Evolutionary conservation across 106 monocot species (phyloP), one percentile per base, ranked within the genome.

Genomic region (Dioscorea zingiberensis): DNA sequence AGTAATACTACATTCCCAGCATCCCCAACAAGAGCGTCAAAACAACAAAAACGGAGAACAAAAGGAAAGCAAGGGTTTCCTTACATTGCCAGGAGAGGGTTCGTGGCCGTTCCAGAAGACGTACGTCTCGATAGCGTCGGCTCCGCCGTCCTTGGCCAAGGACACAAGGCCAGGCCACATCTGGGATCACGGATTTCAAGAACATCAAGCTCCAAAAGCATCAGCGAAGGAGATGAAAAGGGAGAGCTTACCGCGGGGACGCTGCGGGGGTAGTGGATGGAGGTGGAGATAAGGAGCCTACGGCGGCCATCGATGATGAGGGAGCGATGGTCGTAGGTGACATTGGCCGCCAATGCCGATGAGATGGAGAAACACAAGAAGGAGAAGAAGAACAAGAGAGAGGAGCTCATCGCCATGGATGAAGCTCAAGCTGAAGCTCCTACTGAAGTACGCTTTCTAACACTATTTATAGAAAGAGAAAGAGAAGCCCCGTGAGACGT

Each of bases 51-150:
- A 47, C 44, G 16, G 44, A 59, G 13, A 44, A 21, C 21, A 54
- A 5, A 15, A 19, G 21, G 14, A 32, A 48, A 15, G 9, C 22
- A 0, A 24, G 25, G 29, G 25, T 16, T 30, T 44, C 21, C 69
- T 57, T 67, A 88, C 93, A 54, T 88, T 78, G 69, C 88, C 91
- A 7, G 84, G 94, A 16, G 90, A 87, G 27, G 65, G 82, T 63
- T 94, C 94, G 73, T 94, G 94, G 27, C 94, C 94, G 65, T 94
- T 94, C 94, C 94, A 94, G 76, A 94, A 94, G 38, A 94, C 94
- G 69, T 94, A 94, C 23, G 85, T 83, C 71, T 94, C 94, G 53
- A 94, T 87, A 23, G 67, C 76, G 57, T 94, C 82, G 56, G 60
- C 68, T 15, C 94, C 94, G 26, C 94, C 94, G 13, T 85, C 82